A percentile compares a stretch with the other conserved stretches of the same genome.
These are phyloP conservation scores for Bothriochloa decipiens DNA, from an alignment of 176 grass and related monocot species.

Conservation along the genomic window DNA sequence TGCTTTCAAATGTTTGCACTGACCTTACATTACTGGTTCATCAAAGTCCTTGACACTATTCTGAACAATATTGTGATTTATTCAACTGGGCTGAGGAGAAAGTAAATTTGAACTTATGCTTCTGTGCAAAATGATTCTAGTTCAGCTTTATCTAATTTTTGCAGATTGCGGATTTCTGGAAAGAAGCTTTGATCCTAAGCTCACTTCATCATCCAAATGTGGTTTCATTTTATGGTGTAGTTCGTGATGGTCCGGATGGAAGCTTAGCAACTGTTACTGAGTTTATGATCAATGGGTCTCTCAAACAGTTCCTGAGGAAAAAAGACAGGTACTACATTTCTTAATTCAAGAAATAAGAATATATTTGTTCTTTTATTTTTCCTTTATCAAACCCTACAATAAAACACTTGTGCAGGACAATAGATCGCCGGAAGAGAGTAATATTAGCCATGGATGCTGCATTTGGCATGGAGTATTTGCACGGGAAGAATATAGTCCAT, in stretches of 20 bases:
- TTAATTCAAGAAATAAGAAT: slow-evolving; percentile 22
- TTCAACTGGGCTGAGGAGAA: neutral
- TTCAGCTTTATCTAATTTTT: slow-evolving; percentile 28
- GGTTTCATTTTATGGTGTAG: slow-evolving; percentile 98
- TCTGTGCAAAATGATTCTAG: slow-evolving; percentile 36
- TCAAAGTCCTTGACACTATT: slow-evolving; percentile 21
- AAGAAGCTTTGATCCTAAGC: slow-evolving; percentile 87
- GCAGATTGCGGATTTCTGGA: slow-evolving; percentile 99
- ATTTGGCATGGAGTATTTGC: slow-evolving; percentile 99
- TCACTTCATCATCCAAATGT: slow-evolving; percentile 98
- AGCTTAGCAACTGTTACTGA: slow-evolving; percentile 95
- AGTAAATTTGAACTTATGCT: neutral
- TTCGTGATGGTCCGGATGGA: slow-evolving; percentile 92
- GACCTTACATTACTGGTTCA: neutral
- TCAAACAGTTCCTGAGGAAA: slow-evolving; percentile 95
- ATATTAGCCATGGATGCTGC: slow-evolving; percentile 97
- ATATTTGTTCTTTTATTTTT: slow-evolving; percentile 31
- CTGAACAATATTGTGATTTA: slow-evolving; percentile 9
- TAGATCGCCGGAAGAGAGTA: slow-evolving; percentile 94
- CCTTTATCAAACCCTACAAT: slow-evolving; percentile 32
- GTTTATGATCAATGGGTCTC: slow-evolving; percentile 98
- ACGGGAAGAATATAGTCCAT: slow-evolving; percentile 94
- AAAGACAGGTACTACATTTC: slow-evolving; percentile 74
- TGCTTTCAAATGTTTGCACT: neutral
- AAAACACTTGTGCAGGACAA: slow-evolving; percentile 60